Evolutionary conservation across 768 basidiomycete genomes (phyloP).

Genomic region (Pleurotus salmoneostramineus): DNA sequence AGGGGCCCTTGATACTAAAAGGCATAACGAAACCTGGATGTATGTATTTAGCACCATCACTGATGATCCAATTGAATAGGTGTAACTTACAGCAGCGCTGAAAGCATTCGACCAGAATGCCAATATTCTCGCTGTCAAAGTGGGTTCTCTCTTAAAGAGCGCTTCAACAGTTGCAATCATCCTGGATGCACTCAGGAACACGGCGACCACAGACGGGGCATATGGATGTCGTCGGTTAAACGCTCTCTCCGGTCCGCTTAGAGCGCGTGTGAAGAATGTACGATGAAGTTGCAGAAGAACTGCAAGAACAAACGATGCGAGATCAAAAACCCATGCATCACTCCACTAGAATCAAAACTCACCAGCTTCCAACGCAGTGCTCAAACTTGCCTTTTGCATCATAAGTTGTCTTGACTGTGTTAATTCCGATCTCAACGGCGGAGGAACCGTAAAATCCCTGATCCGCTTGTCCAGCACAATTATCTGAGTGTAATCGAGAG

Average conservation of each 20-base stretch:
- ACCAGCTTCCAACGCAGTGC: constrained; percentile 64
- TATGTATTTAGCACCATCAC: neutral
- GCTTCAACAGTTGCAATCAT: constrained; percentile 60
- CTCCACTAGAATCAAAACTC: constrained; percentile 11
- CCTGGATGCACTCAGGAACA: constrained; percentile 58
- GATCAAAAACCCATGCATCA: neutral
- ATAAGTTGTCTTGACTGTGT: constrained; percentile 39
- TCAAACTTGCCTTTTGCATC: constrained; percentile 58
- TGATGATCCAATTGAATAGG: no score
- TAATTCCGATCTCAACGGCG: constrained; percentile 39
- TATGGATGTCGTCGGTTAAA: constrained; percentile 62
- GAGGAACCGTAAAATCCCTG: constrained; percentile 58
- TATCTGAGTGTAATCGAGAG: constrained; percentile 44
- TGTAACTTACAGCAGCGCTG: constrained; percentile 40
- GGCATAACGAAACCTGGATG: constrained; percentile 42
- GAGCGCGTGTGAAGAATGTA: constrained; percentile 61
- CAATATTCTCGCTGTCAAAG: constrained; percentile 49
- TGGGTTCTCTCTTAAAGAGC: constrained; percentile 54
- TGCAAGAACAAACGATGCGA: constrained; percentile 16
- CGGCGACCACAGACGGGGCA: constrained; percentile 67
- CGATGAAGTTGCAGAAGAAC: constrained; percentile 66
- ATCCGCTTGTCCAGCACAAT: constrained; percentile 55
- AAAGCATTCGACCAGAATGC: constrained; percentile 54
- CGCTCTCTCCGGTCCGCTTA: constrained; percentile 52
- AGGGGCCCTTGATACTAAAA: constrained; percentile 62